Evolutionary conservation across 768 basidiomycete species (phyloP), one percentile per base, ranked within the genome.

Genomic region (Pulveroboletus sp.): DNA sequence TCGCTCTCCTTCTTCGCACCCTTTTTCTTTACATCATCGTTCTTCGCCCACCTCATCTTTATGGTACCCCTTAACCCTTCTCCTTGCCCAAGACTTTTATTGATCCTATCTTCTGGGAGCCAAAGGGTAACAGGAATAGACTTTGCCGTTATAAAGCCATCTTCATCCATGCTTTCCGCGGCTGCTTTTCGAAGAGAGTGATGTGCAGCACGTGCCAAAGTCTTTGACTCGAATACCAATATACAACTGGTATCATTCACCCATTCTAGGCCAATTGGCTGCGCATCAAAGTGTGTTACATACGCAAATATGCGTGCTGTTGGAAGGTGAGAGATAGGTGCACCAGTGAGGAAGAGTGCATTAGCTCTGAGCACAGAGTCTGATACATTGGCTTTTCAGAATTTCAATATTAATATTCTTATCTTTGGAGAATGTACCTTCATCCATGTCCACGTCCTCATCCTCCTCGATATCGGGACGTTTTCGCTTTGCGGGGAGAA

Each of bases 201-300:
- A 56, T 77, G 75, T 2, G 79, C 83, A 1, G 69, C 57, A 24
- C 77, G 75, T 11, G 88, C 88, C 11, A 73, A 66, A 33, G 69
- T 53, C 44, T 75, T 79, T 35, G 79, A 75, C 28, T 76, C 68
- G 62, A 89, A 93, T 38, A 93, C 84, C 44, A 92, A 72, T 4
- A 93, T 77, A 57, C 88, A 91, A 24, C 86, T 89, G 21, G 73
- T 83, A 69, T 93, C 90, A 64, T 90, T 82, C 17, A 93, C 77
- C 90, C 90, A 93, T 70, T 93, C 90, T 8, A 93, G 71, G 8
- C 78, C 89, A 54, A 89, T 76, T 0, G 89, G 89, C 17, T 78
- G 73, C 1, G 82, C 75, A 41, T 86, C 84, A 59, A 87, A 89
- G 57, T 91, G 84, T 2, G 82, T 85, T 30, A 83, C 83, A 58